These are phyloP conservation scores for Xylaria bambusicola DNA, from an alignment of 495 filamentous ascomycete species.

Conservation along the genomic window DNA sequence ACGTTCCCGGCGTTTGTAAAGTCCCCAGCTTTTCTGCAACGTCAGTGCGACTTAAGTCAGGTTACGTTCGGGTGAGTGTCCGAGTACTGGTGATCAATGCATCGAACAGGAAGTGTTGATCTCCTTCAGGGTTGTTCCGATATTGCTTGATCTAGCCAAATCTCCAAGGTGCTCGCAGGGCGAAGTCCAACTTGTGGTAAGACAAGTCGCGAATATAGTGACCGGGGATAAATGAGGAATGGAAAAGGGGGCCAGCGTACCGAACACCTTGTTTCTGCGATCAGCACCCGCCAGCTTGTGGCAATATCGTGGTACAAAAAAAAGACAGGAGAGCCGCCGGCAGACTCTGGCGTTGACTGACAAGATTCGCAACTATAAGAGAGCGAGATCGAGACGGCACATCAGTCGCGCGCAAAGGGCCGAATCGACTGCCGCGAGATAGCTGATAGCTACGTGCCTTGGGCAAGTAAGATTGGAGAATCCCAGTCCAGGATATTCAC, in stretches of 20 bases:
- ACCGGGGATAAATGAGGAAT: neutral
- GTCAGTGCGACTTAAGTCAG: neutral
- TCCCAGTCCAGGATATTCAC: slow-evolving; percentile 12
- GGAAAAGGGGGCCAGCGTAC: neutral
- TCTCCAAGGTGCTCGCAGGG: slow-evolving; percentile 12
- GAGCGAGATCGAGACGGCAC: slow-evolving; percentile 4
- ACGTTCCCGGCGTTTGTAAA: neutral
- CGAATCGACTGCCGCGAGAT: slow-evolving; percentile 12
- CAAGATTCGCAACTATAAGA: slow-evolving; percentile 3
- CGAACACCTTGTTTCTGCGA: neutral
- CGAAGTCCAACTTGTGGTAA: neutral
- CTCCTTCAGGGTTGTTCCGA: slow-evolving; percentile 17
- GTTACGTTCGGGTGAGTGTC: slow-evolving; percentile 14
- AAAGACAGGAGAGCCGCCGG: neutral
- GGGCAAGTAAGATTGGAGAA: slow-evolving; percentile 10
- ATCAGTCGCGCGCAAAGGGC: slow-evolving; percentile 19
- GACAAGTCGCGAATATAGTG: neutral
- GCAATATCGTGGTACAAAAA: neutral
- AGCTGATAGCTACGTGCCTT: neutral
- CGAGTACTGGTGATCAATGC: slow-evolving; percentile 11
- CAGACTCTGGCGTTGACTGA: neutral
- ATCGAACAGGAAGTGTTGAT: slow-evolving; percentile 9
- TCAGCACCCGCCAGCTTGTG: neutral
- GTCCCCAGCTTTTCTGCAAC: slow-evolving; percentile 4
- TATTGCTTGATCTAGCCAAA: slow-evolving; percentile 15